A percentile compares a stretch with the other conserved stretches of the same genome.
These are phyloP conservation scores for Podospora comata DNA, from an alignment of 495 filamentous ascomycete species.

Conservation along the genomic window DNA sequence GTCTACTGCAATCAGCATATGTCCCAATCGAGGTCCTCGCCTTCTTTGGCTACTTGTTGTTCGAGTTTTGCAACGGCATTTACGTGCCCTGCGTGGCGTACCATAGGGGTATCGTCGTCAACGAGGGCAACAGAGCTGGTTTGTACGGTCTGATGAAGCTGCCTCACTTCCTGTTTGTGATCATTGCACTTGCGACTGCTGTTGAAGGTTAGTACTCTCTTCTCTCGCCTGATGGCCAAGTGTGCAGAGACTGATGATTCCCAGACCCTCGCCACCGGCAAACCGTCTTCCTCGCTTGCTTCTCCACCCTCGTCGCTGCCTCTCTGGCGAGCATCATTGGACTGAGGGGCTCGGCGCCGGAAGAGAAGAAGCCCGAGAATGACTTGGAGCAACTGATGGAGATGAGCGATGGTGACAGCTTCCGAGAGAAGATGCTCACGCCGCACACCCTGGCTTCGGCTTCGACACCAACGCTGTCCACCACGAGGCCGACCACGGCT, in stretches of 20 bases:
- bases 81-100: not conserved
- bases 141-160: not conserved
- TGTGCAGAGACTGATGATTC: not conserved
- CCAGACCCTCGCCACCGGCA: not conserved
- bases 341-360: not conserved
- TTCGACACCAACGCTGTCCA: not conserved
- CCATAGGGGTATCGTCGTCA: not conserved
- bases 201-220: not conserved
- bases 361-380: not conserved
- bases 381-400: not conserved
- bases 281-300: not conserved
- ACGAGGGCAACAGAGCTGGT: not conserved
- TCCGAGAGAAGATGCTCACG: not conserved
- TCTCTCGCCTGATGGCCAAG: not conserved
- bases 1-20: not conserved
- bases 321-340: not conserved
- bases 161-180: not conserved
- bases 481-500: not conserved
- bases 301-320: not conserved
- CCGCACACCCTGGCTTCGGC: not conserved
- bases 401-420: slow-evolving; percentile 2
- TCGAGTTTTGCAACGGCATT: slow-evolving; percentile 5
- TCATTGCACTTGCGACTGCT: not conserved
- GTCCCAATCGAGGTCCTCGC: not conserved
- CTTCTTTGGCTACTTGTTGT: not conserved